These are phyloP conservation scores for Rhynchospora tenuis DNA, from an alignment of 176 grass and related monocot species.

Conservation along the genomic window DNA sequence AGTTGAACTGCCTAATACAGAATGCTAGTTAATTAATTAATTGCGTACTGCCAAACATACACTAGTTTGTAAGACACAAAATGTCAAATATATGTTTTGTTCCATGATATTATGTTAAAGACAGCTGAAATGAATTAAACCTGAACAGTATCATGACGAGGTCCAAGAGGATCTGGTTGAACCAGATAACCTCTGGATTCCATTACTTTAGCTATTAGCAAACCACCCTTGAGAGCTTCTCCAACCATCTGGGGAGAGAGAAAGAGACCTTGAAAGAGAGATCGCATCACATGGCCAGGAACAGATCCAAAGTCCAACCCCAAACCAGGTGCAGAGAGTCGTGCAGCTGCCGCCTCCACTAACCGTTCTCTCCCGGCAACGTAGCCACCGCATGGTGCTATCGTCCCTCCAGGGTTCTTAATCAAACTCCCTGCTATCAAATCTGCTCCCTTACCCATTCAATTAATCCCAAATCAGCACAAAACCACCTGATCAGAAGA, in stretches of 20 bases:
- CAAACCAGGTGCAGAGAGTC: slow-evolving; percentile 84
- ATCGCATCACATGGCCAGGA: slow-evolving; percentile 72
- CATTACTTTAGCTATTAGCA: slow-evolving; percentile 92
- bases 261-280: slow-evolving; percentile 86
- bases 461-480: slow-evolving; percentile 26
- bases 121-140: slow-evolving; percentile 25
- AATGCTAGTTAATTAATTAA: not conserved
- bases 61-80: not conserved
- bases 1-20: slow-evolving; percentile 68
- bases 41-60: not conserved
- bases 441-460: slow-evolving; percentile 56
- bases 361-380: slow-evolving; percentile 73
- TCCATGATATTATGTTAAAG: not conserved
- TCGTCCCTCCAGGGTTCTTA: slow-evolving; percentile 90
- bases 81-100: not conserved
- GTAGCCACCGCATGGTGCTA: slow-evolving; percentile 81
- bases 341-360: slow-evolving; percentile 65
- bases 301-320: slow-evolving; percentile 80
- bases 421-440: slow-evolving; percentile 92
- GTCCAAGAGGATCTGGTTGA: slow-evolving; percentile 50
- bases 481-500: not conserved
- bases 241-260: slow-evolving; percentile 94
- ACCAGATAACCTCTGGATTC: slow-evolving; percentile 67
- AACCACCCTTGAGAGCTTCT: slow-evolving; percentile 87
- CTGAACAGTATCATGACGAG: slow-evolving; percentile 89